Evolutionary conservation across 2,329 filamentous ascomycete genomes (phyloP).

Genomic region (Pyrenophora seminiperda): DNA sequence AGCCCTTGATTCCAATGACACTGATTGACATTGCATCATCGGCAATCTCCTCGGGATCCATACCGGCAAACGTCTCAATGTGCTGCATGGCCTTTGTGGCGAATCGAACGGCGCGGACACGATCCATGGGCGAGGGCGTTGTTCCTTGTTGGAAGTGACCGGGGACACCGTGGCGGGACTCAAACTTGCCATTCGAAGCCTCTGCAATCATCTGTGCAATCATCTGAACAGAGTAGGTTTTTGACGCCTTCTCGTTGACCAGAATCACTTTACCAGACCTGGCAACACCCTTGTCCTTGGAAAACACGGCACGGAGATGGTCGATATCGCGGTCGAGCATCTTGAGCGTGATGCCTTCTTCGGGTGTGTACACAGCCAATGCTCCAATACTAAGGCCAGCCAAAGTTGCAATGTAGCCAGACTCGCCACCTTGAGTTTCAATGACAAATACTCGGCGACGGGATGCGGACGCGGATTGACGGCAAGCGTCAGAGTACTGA

Average conservation of each 20-base stretch:
- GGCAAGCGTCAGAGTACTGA: conserved; percentile 94
- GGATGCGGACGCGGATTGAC: conserved; percentile 93
- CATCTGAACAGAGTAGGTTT: conserved; percentile 86
- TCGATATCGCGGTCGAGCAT: conserved; percentile 92
- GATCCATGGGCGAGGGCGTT: conserved; percentile 87
- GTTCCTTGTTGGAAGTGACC: conserved; percentile 52
- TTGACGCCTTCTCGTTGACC: conserved; percentile 93
- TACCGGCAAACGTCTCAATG: conserved; percentile 74
- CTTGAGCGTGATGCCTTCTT: conserved; percentile 91
- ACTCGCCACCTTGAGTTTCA: conserved; percentile 94
- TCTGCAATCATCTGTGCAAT: conserved; percentile 96
- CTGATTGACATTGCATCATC: conserved; percentile 73
- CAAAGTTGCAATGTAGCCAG: conserved; percentile 89
- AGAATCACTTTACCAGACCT: conserved; percentile 92
- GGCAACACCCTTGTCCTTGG: conserved; percentile 82
- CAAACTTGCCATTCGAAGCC: conserved; percentile 89
- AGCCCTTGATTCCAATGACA: conserved; percentile 92
- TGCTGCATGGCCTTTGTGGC: conserved; percentile 95
- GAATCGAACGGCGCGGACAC: conserved; percentile 86
- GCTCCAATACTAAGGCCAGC: conserved; percentile 92
- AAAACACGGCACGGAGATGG: conserved; percentile 84
- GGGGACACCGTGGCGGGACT: conserved; percentile 75
- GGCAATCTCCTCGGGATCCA: conserved; percentile 69
- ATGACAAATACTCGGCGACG: conserved; percentile 95
- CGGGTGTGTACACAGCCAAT: conserved; percentile 91